These are phyloP conservation scores for Deuterostichococcus epilithicus DNA, from an alignment of 139 green algal species.

Conservation along the genomic window DNA sequence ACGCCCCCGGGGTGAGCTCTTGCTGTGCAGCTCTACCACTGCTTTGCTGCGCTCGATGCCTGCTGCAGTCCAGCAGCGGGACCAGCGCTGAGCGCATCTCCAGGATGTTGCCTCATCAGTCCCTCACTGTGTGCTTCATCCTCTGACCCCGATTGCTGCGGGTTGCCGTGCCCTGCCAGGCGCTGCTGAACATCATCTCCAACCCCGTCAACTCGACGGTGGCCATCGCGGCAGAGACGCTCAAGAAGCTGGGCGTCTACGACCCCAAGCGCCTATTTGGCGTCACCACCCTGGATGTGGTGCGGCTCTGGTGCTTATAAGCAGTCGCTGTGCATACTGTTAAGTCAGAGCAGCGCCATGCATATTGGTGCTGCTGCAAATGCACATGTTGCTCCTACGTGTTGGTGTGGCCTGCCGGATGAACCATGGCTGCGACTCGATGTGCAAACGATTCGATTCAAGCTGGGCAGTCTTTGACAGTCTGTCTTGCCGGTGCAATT, in stretches of 20 bases:
- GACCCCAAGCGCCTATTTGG: slow-evolving; percentile 70
- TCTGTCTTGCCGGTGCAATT: not conserved
- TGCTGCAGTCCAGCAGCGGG: not conserved
- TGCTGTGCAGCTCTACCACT: not conserved
- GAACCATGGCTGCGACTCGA: too few species aligned
- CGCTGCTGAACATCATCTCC: slow-evolving; percentile 83
- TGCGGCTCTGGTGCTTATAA: slow-evolving; percentile 14
- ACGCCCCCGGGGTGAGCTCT: slow-evolving; percentile 74
- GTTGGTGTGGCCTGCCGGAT: too few species aligned
- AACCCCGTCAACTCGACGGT: slow-evolving; percentile 93
- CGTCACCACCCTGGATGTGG: slow-evolving; percentile 86
- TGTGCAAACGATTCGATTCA: not conserved
- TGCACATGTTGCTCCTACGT: too few species aligned
- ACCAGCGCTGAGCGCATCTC: too few species aligned
- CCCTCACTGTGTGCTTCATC: too few species aligned
- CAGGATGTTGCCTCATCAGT: too few species aligned
- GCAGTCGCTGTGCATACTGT: not conserved
- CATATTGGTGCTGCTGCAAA: not conserved
- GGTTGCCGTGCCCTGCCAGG: too few species aligned
- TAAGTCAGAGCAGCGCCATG: not conserved
- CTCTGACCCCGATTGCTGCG: not conserved
- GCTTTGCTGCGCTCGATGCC: too few species aligned
- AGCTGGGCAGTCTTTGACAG: not conserved
- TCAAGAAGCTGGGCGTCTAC: slow-evolving; percentile 75
- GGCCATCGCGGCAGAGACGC: slow-evolving; percentile 80